These are phyloP conservation scores for Hansenula sp. DNA, from an alignment of 1,139 yeast species.

Conservation along the genomic window DNA sequence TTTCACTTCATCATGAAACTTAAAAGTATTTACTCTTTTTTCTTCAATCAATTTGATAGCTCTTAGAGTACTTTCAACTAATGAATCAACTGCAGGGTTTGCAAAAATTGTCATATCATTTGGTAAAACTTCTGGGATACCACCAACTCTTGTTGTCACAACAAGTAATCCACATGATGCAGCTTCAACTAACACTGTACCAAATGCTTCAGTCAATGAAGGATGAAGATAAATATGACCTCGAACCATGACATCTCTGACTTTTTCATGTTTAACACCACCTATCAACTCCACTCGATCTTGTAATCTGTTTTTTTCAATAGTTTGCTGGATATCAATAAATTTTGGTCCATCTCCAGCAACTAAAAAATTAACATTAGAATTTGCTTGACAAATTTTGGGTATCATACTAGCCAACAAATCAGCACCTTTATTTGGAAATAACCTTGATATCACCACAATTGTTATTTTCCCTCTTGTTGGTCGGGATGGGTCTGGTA, in stretches of 20 bases:
- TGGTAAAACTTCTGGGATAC: constrained; percentile 95
- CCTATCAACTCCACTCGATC: constrained; percentile 86
- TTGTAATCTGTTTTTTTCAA: constrained; percentile 81
- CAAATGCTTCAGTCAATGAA: constrained; percentile 94
- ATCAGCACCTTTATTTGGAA: constrained; percentile 97
- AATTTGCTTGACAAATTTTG: constrained; percentile 59
- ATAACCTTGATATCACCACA: constrained; percentile 85
- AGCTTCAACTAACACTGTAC: constrained; percentile 95
- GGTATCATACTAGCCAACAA: constrained; percentile 84
- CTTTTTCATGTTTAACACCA: constrained; percentile 87
- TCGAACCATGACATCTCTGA: constrained; percentile 84
- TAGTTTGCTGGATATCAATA: constrained; percentile 90
- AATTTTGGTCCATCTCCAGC: constrained; percentile 99
- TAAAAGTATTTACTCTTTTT: constrained; percentile 62
- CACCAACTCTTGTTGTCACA: constrained; percentile 95
- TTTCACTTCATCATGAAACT: constrained; percentile 73
- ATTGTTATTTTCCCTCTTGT: constrained; percentile 46
- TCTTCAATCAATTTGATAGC: constrained; percentile 60
- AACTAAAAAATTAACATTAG: constrained; percentile 69
- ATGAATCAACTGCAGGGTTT: constrained; percentile 76
- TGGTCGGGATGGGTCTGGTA: constrained; percentile 41
- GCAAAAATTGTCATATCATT: constrained; percentile 92
- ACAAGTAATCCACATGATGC: constrained; percentile 94
- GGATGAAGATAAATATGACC: constrained; percentile 96
- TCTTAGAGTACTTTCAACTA: constrained; percentile 61